Evolutionary conservation across 331 rosid genomes (phyloP).

Genomic region (Spiraea crenata): DNA sequence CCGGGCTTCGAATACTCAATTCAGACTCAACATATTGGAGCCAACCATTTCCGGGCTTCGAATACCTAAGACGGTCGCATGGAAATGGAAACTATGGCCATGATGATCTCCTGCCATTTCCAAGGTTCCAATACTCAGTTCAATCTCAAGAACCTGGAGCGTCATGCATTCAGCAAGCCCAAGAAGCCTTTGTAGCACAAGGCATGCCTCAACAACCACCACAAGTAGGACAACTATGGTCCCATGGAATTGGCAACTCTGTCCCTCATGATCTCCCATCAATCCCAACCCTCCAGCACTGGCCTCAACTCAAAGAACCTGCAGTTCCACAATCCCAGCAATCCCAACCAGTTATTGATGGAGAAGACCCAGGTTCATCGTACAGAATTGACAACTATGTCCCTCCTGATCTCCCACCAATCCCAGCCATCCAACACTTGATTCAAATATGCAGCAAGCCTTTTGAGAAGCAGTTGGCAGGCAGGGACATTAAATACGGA

Average conservation of each 20-base stretch:
- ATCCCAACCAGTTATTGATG: too few species aligned
- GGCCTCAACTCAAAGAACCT: too few species aligned
- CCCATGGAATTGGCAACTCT: too few species aligned
- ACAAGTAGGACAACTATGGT: too few species aligned
- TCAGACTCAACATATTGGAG: too few species aligned
- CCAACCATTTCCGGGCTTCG: neutral
- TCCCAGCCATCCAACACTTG: neutral
- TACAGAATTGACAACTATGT: neutral
- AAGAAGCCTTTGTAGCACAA: neutral
- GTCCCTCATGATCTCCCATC: too few species aligned
- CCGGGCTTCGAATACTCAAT: neutral
- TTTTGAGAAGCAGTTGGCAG: neutral
- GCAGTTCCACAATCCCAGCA: too few species aligned
- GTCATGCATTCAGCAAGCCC: neutral
- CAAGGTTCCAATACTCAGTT: neutral
- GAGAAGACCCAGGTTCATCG: neutral
- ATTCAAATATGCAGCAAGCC: neutral
- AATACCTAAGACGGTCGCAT: neutral
- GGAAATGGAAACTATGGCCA: neutral
- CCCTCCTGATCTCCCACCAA: neutral
- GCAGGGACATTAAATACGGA: neutral
- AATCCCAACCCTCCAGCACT: too few species aligned
- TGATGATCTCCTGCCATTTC: neutral
- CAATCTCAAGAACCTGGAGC: neutral
- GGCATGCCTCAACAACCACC: too few species aligned